Base-by-base conservation (phyloP, 495 filamentous ascomycete genomes). In the Annulohypoxylon stygium region DNA sequence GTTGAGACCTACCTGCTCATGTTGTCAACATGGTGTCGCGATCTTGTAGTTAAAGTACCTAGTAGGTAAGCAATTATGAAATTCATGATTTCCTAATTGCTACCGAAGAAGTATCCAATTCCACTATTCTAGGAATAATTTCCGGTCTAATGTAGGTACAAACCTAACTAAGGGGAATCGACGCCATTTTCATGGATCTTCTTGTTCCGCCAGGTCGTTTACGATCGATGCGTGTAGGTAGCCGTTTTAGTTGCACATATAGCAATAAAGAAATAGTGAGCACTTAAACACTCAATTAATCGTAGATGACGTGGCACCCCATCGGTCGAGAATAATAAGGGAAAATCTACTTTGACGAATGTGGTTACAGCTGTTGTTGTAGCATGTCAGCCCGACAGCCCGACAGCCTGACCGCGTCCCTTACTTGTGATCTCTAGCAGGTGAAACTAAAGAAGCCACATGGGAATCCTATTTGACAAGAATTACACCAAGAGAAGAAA, bases 401-500 rank as follows among this genome's bases (percentile, higher is more conserved):
- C 45, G 57, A 10, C 41, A 37, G 20, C 20, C 20, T 23, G 20
- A 23, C 20, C 20, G 20, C 20, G 33, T 48, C 9, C 36, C 8
- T 9, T 48, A 9, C 47, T 26, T 54, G 41, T 11, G 41, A 62
- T 67, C 41, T n/a, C 36, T 36, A 23, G 62, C 58, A 71, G 57
- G 33, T 51, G 41, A 43, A 16, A 72, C 37, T 30, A 33, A 60
- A 16, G 47, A 12, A 39, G 3, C 37, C 37, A 51, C 51, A 53
- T 51, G 16, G 33, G 9, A 43, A 25, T 47, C 18, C 18, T 36
- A 11, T 37, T 30, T 45, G 41, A 57, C 51, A 25, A 45, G 4
- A 55, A n/a, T 43, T 61, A 16, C 23, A 50, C 54, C 58, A 41
- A 41, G 37, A 23, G 54, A 34, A 54, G 8, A 43, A 1, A 23